These are phyloP conservation scores for Corymbia maculata DNA, from an alignment of 345 rosid genomes.

Conservation along the genomic window DNA sequence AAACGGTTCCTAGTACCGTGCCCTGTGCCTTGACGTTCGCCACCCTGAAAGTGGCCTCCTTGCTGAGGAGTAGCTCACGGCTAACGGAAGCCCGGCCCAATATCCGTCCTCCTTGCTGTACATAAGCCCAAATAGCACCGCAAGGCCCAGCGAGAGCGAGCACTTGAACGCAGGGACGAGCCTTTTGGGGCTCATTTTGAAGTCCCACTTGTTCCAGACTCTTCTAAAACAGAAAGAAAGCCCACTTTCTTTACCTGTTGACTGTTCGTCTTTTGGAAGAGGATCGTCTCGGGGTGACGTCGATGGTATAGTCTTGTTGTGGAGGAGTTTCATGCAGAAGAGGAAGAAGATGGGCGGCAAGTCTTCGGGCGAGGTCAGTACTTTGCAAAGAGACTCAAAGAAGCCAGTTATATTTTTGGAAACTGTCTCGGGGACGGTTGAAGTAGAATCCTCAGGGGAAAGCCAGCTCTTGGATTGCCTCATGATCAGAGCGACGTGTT, in stretches of 20 bases:
- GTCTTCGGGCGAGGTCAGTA: constrained; percentile 39
- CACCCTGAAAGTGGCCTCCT: constrained; percentile 79
- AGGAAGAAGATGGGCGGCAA: constrained; percentile 68
- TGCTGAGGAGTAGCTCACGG: constrained; percentile 46
- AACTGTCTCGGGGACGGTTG: constrained; percentile 47
- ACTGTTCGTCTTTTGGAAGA: neutral
- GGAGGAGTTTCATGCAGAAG: constrained; percentile 59
- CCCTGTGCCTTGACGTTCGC: constrained; percentile 88
- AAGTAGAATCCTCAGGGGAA: constrained; percentile 11
- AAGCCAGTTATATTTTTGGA: constrained; percentile 16
- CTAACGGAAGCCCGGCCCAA: constrained; percentile 84
- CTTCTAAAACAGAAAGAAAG: neutral
- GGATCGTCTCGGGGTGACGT: neutral
- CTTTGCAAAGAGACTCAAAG: constrained; percentile 34
- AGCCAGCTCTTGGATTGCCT: constrained; percentile 19
- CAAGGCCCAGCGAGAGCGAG: constrained; percentile 59
- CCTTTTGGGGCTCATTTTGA: constrained; percentile 10
- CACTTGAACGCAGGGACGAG: constrained; percentile 52
- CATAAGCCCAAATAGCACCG: constrained; percentile 52
- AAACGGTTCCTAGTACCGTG: constrained; percentile 80
- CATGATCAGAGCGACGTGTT: constrained; percentile 25
- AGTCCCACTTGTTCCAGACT: neutral
- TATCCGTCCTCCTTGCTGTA: constrained; percentile 64
- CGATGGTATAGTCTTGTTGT: neutral
- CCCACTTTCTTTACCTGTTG: neutral